Conservation (phyloP, 371 early-diverging fungal species). For the Fennellomyces sp. region DNA sequence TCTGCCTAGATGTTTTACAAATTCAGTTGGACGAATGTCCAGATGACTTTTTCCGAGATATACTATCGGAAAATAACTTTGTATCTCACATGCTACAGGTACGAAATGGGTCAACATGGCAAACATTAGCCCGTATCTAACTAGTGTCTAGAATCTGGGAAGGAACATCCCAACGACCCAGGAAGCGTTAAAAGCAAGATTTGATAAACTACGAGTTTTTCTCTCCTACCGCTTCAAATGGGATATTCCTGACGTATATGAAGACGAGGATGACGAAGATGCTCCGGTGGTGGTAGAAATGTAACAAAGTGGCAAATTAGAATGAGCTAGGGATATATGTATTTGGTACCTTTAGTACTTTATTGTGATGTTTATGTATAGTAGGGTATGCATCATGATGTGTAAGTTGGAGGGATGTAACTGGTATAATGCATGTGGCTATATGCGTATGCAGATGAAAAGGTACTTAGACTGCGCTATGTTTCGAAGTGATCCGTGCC, state of each 20-base stretch:
- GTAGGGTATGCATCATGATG: too few relatives aligned
- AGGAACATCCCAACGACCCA: constrained; percentile 32
- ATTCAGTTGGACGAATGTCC: constrained; percentile 81
- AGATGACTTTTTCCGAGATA: constrained; percentile 77
- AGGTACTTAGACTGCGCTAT: constrained; percentile 10
- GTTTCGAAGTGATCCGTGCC: constrained; percentile 14
- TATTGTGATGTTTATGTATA: too few relatives aligned
- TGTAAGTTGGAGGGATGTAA: too few relatives aligned
- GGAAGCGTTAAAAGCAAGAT: constrained; percentile 24
- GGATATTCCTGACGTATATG: constrained; percentile 35
- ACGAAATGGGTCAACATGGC: neutral
- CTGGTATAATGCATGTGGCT: too few relatives aligned
- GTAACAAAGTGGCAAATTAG: neutral
- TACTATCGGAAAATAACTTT: constrained; percentile 76
- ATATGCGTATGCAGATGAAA: too few relatives aligned
- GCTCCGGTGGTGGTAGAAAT: constrained; percentile 67
- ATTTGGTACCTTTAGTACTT: too few relatives aligned
- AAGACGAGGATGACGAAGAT: constrained; percentile 53
- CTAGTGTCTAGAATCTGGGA: constrained; percentile 28
- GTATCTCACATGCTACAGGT: constrained; percentile 57
- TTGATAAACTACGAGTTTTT: constrained; percentile 38
- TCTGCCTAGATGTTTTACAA: constrained; percentile 48
- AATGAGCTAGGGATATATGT: too few relatives aligned
- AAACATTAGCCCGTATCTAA: neutral
- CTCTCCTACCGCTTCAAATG: constrained; percentile 52